These are phyloP conservation scores for Citrus unshiu DNA, from an alignment of 345 rosid species.

Conservation along the genomic window DNA sequence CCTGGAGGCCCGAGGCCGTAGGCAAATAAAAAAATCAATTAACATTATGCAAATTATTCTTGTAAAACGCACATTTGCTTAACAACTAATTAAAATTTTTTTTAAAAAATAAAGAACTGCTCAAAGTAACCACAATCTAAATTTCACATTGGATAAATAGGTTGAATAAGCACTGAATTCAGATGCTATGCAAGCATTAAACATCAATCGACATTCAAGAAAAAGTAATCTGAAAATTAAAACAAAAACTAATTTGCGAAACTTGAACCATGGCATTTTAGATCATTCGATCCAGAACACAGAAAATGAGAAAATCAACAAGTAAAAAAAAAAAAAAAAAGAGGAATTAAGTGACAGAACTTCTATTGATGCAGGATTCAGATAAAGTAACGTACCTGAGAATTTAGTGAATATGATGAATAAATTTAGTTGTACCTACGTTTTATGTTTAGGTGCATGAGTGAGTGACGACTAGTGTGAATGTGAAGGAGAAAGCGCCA, in stretches of 20 bases:
- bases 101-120: neutral
- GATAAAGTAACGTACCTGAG: neutral
- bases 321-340: neutral
- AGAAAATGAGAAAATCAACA: neutral
- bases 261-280: neutral
- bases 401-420: neutral
- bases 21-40: neutral
- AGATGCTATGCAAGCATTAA: neutral
- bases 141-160: neutral
- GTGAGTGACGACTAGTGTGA: neutral
- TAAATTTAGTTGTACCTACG: neutral
- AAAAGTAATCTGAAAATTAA: neutral
- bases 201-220: neutral
- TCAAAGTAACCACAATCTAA: neutral
- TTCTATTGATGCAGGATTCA: neutral
- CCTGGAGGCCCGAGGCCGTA: neutral
- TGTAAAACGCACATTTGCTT: neutral
- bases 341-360: too few relatives aligned
- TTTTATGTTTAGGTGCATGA: neutral
- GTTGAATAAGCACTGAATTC: neutral
- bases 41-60: neutral
- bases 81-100: neutral
- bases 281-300: slow-evolving; percentile 13
- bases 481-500: slow-evolving; percentile 1
- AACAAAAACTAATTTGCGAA: slow-evolving; percentile 1